Conservation (phyloP, 441 rosid species). For the Eutrema salsugineum region DNA sequence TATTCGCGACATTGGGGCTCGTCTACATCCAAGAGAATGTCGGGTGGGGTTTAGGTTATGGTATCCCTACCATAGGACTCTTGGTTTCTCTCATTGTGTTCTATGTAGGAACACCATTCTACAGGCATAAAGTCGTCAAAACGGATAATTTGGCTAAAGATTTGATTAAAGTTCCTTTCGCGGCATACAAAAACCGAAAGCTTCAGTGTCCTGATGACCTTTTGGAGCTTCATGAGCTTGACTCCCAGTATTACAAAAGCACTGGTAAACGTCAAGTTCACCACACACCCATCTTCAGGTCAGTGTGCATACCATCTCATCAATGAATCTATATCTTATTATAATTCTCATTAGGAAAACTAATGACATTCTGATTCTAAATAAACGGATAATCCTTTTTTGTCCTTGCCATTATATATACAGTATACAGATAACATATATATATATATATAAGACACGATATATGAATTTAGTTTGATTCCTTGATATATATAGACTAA, state of each 20-base stretch:
- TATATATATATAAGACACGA: too few species aligned
- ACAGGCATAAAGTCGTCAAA: conserved; percentile 66
- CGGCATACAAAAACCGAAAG: conserved; percentile 58
- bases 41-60: conserved; percentile 92
- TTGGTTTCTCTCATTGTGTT: conserved; percentile 61
- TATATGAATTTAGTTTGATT: not conserved
- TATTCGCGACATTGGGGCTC: conserved; percentile 72
- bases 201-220: conserved; percentile 48
- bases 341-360: too few species aligned
- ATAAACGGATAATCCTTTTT: not conserved
- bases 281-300: conserved; percentile 70
- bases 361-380: not conserved
- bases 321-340: not conserved
- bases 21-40: conserved; percentile 89
- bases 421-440: too few species aligned
- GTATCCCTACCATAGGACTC: conserved; percentile 72
- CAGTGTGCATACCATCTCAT: conserved; percentile 8
- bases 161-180: conserved; percentile 50
- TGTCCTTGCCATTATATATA: not conserved
- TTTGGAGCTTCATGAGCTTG: conserved; percentile 60
- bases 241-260: conserved; percentile 45
- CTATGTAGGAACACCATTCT: conserved; percentile 74
- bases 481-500: not conserved
- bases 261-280: conserved; percentile 62
- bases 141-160: conserved; percentile 62